Evolutionary conservation across 73 alveolate species (phyloP).

Genomic region (Durusdinium trenchii): DNA sequence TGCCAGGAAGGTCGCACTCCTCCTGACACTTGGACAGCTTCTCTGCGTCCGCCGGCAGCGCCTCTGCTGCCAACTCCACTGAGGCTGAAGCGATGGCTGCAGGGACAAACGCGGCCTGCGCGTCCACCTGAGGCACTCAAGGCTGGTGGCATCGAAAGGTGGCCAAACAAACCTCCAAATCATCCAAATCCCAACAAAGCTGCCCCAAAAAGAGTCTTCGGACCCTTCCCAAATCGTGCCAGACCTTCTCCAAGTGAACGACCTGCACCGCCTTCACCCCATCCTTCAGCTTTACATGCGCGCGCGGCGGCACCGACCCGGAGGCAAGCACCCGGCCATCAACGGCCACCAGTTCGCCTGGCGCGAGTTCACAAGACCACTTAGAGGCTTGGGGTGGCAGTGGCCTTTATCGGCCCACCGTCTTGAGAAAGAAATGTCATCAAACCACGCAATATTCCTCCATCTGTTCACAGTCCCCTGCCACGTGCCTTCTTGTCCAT

Average conservation of each 20-base stretch:
- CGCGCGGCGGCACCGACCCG: neutral
- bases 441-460: neutral
- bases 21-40: slow-evolving; percentile 9
- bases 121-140: no score
- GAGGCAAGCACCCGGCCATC: neutral
- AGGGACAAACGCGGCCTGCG: no score
- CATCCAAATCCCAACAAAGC: no score
- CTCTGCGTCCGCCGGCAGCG: neutral
- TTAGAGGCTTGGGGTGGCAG: no score
- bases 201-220: no score
- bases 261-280: neutral
- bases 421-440: no score
- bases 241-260: neutral
- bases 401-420: no score
- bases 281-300: slow-evolving; percentile 9
- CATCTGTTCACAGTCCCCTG: neutral
- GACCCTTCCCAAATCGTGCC: no score
- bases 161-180: no score
- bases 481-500: slow-evolving; percentile 3
- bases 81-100: neutral
- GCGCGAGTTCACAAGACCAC: no score
- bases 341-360: neutral
- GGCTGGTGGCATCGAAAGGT: no score
- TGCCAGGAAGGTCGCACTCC: no score
- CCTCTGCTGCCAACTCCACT: slow-evolving; percentile 38